Evolutionary conservation across 352 stramenopile genomes (phyloP).

Genomic region (Phytophthora melonis): DNA sequence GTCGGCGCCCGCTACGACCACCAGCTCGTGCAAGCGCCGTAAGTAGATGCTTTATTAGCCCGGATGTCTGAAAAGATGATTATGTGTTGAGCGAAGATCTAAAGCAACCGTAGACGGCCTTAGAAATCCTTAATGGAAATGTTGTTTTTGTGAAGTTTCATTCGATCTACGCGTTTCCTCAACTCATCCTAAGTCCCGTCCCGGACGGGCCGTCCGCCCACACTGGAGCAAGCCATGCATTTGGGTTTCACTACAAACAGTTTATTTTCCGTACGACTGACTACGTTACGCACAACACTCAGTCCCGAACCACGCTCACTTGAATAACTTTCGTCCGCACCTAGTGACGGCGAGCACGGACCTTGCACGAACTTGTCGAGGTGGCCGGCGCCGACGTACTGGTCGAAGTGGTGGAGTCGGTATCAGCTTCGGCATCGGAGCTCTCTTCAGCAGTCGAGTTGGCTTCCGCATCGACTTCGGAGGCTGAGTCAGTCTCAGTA

Average conservation of each 20-base stretch:
- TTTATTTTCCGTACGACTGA: slow-evolving; percentile 16
- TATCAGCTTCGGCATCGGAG: slow-evolving; percentile 6
- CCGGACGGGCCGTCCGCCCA: too few relatives aligned
- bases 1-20: slow-evolving; percentile 1
- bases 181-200: too few relatives aligned
- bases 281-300: slow-evolving; percentile 7
- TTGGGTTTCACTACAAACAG: too few relatives aligned
- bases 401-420: not conserved
- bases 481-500: slow-evolving; percentile 1
- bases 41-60: slow-evolving; percentile 29
- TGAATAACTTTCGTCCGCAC: not conserved
- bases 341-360: slow-evolving; percentile 24
- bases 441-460: slow-evolving; percentile 8
- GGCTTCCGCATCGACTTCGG: slow-evolving; percentile 22
- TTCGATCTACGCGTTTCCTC: not conserved
- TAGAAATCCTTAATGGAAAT: slow-evolving; percentile 30
- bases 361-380: slow-evolving; percentile 27
- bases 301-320: not conserved
- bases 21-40: slow-evolving; percentile 30
- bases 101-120: slow-evolving; percentile 14
- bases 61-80: slow-evolving; percentile 12
- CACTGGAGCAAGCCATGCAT: too few relatives aligned
- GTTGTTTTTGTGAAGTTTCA: slow-evolving; percentile 8
- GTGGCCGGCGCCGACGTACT: slow-evolving; percentile 18
- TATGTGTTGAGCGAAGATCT: slow-evolving; percentile 25